Percentiles rank a stretch among this genome's conserved stretches.
phyloP scores from a whole-genome alignment of 257 asterid genomes.

The Leonotis leonurus region DNA sequence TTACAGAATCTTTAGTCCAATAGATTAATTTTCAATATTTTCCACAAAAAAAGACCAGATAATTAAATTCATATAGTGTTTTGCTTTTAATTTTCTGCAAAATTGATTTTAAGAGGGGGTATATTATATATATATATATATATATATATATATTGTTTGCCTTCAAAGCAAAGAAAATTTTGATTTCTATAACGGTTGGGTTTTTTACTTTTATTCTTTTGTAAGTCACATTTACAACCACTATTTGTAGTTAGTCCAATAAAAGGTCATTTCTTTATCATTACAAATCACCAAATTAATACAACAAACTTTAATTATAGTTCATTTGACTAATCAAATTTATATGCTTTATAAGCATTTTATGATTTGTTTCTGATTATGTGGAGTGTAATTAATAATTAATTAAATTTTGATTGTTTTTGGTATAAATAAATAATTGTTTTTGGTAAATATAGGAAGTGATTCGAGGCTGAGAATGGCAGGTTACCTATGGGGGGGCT shows the following conservation, averaged over 20 bases:
- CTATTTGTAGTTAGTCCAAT: background rate
- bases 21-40: background rate
- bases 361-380: no score
- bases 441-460: constrained; percentile 12
- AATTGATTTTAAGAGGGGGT: background rate
- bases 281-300: background rate
- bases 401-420: no score
- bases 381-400: no score
- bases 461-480: constrained; percentile 14
- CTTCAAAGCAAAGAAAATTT: constrained; percentile 23
- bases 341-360: no score
- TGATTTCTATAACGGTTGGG: background rate
- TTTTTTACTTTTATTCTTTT: no score
- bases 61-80: no score
- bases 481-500: constrained; percentile 17
- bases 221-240: no score
- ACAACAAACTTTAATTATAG: background rate
- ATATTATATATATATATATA: no score
- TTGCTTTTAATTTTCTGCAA: background rate
- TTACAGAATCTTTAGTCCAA: no score
- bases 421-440: no score
- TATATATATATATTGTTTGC: no score
- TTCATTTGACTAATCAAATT: background rate
- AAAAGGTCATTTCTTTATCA: background rate
- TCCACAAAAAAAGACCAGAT: no score